Evolutionary conservation across 148 eudicot species (phyloP).

Genomic region (Nyssa sinensis): DNA sequence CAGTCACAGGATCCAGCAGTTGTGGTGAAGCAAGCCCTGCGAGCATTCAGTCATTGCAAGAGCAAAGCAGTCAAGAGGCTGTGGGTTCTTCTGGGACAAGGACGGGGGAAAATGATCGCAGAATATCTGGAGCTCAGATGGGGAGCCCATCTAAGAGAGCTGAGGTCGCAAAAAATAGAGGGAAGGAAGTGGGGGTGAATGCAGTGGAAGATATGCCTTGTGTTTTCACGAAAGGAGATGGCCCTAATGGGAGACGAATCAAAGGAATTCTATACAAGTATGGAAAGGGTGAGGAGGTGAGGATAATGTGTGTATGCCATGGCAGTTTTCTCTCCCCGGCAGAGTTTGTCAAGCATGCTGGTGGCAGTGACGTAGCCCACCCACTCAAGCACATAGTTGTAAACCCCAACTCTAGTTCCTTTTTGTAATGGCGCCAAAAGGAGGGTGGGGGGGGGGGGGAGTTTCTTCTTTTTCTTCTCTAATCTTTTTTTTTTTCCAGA

Average conservation of each 20-base stretch:
- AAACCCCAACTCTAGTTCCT: conserved; percentile 55
- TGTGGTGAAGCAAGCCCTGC: conserved; percentile 61
- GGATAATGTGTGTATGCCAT: conserved; percentile 93
- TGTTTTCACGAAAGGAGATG: conserved; percentile 90
- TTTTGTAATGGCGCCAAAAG: conserved; percentile 14
- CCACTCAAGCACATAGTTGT: conserved; percentile 91
- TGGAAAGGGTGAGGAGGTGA: conserved; percentile 82
- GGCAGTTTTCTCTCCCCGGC: conserved; percentile 74
- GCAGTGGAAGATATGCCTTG: conserved; percentile 86
- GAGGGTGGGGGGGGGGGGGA: too few species aligned
- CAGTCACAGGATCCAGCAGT: conserved; percentile 51
- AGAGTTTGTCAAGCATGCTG: conserved; percentile 85
- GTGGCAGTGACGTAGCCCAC: conserved; percentile 65
- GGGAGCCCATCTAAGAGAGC: conserved; percentile 41
- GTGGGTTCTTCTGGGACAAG: conserved; percentile 26
- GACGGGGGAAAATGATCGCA: conserved; percentile 22
- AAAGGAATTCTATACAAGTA: conserved; percentile 88
- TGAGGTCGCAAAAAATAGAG: conserved; percentile 22
- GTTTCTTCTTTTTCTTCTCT: too few species aligned
- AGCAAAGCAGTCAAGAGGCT: conserved; percentile 40
- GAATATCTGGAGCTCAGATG: conserved; percentile 20
- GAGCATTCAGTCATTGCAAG: conserved; percentile 50
- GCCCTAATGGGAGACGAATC: conserved; percentile 81
- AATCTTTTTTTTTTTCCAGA: too few species aligned
- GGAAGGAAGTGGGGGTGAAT: conserved; percentile 33